phyloP scores from a whole-genome alignment of 768 basidiomycete species.

The Amanita subjunquillea region DNA sequence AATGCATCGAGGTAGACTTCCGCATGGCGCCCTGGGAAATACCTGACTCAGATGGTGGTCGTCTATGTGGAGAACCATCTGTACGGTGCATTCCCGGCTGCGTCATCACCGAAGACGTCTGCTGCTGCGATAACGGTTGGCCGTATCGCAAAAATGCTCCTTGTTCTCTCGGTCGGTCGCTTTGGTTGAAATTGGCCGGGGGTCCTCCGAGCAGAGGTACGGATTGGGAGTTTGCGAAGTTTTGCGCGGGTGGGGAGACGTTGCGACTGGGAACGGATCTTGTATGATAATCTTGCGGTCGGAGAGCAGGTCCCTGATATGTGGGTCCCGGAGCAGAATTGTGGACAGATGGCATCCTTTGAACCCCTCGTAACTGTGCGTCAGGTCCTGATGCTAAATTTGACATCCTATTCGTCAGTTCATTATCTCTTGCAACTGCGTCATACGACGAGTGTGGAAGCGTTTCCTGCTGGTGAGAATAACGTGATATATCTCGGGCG shows the following conservation, averaged over 20 bases:
- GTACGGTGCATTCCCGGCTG: not conserved
- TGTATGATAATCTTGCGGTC: not conserved
- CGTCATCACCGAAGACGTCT: not conserved
- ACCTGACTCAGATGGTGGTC: conserved; percentile 40
- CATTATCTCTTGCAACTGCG: not conserved
- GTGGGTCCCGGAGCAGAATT: conserved; percentile 12
- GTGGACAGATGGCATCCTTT: conserved; percentile 15
- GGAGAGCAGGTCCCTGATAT: conserved; percentile 9
- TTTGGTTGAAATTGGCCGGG: not conserved
- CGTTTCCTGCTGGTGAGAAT: not conserved
- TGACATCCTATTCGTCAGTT: conserved; percentile 10
- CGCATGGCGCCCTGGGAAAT: conserved; percentile 22
- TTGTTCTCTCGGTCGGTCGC: not conserved
- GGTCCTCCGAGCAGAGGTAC: not conserved
- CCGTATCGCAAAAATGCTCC: not conserved
- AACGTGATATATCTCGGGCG: not conserved
- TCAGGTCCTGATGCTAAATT: conserved; percentile 16
- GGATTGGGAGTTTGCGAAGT: not conserved
- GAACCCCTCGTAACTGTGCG: conserved; percentile 17
- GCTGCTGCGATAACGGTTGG: not conserved
- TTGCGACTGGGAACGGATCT: not conserved
- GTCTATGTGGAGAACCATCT: conserved; percentile 18
- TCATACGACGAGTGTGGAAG: not conserved
- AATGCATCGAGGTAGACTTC: conserved; percentile 51
- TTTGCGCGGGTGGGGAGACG: not conserved